These are phyloP conservation scores for Pezizomycotina sp. DNA, from an alignment of 2,329 filamentous ascomycete genomes.

Conservation along the genomic window DNA sequence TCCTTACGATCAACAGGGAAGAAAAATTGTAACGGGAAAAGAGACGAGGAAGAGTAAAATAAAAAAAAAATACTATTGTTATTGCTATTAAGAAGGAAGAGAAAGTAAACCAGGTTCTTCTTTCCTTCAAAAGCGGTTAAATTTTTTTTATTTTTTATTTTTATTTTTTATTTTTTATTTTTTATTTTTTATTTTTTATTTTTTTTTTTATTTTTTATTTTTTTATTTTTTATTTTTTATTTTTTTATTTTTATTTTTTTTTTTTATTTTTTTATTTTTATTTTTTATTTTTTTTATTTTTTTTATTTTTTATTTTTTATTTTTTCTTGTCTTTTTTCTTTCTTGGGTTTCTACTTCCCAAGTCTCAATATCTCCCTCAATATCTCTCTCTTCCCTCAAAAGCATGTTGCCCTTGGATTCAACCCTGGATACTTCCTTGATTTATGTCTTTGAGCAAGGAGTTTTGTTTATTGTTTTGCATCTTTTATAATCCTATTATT, in stretches of 20 bases:
- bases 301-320: conserved; percentile 4
- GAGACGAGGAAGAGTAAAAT: too few relatives aligned
- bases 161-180: conserved; percentile 4
- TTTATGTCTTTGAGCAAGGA: conserved; percentile 5
- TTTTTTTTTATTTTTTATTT: conserved; percentile 2
- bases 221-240: conserved; percentile 1
- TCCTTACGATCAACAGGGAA: too few relatives aligned
- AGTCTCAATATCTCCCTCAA: neutral
- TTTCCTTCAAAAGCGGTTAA: conserved; percentile 14
- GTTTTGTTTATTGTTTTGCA: neutral
- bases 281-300: conserved; percentile 6
- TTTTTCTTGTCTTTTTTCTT: conserved; percentile 8
- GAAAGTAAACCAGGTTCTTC: neutral
- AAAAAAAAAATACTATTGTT: too few relatives aligned
- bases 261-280: conserved; percentile 7
- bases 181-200: conserved; percentile 6
- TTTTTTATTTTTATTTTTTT: conserved; percentile 3
- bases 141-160: neutral
- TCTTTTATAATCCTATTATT: conserved; percentile 7
- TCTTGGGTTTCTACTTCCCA: neutral
- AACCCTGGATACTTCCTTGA: neutral
- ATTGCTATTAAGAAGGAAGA: too few relatives aligned
- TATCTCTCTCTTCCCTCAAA: conserved; percentile 4
- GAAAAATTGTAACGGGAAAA: too few relatives aligned
- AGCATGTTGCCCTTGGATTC: conserved; percentile 3